phyloP scores from a whole-genome alignment of 176 grass and related monocot species.

The Saccharum officinarum region DNA sequence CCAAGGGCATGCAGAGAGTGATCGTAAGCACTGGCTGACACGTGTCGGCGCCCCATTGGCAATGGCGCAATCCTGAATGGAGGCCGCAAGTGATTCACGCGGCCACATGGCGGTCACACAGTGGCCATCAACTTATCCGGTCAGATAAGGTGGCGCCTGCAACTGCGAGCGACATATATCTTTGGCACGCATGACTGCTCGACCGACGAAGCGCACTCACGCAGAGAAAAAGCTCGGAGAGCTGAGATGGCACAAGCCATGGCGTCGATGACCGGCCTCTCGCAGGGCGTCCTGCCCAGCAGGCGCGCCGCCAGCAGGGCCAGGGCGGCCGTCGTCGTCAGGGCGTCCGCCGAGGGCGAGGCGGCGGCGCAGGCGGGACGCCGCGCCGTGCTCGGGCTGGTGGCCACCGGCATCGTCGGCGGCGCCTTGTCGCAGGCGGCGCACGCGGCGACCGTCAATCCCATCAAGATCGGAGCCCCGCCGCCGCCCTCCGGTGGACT shows the following conservation, averaged over 20 bases:
- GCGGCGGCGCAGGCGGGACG: constrained; percentile 44
- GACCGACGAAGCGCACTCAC: not conserved
- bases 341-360: constrained; percentile 54
- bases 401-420: constrained; percentile 60
- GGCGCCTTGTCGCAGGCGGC: constrained; percentile 55
- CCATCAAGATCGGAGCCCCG: constrained; percentile 58
- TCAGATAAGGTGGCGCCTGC: constrained; percentile 56
- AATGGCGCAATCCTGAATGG: constrained; percentile 34
- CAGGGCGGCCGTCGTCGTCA: constrained; percentile 39
- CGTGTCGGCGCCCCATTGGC: constrained; percentile 36
- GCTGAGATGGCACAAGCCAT: constrained; percentile 81
- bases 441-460: constrained; percentile 33
- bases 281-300: constrained; percentile 56
- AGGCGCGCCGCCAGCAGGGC: constrained; percentile 37
- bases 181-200: constrained; percentile 4
- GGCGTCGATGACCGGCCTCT: constrained; percentile 93
- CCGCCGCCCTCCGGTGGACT: constrained; percentile 80
- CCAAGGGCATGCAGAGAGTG: not conserved
- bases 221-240: not conserved
- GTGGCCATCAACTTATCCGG: constrained; percentile 71
- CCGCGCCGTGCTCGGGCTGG: constrained; percentile 69
- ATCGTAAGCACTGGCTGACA: not conserved
- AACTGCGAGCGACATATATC: not conserved
- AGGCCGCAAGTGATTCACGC: constrained; percentile 13
- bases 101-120: constrained; percentile 40